Base-by-base conservation (phyloP, 2,329 filamentous ascomycete species). In the Pseudogymnoascus sp. region DNA sequence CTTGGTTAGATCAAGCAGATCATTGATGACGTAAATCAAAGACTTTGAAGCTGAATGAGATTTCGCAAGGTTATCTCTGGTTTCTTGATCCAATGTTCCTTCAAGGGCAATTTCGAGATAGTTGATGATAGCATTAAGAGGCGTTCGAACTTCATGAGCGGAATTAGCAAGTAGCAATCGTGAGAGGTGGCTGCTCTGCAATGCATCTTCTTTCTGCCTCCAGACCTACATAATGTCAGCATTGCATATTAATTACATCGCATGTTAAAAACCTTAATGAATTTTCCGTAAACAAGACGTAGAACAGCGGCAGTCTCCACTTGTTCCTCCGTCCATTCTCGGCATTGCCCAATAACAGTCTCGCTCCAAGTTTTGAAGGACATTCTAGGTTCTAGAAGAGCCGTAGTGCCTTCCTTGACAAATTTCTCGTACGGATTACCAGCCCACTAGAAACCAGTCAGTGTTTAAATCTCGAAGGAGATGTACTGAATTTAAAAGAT, bases 1-100 rank as follows among this genome's bases (percentile, higher is more conserved):
- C 70, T 95, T 94, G 0, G 92, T 96, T 31, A 96, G 77, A 70
- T 96, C 92, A 0, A 96, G 79, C 1, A 96, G 79, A 71, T 96
- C 92, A 66, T 96, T 96, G 75, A 96, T 96, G 8, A 96, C 91
- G 71, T 95, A 96, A 4, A 96, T 93, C 27, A 96, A 77, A 0
- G 91, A 95, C 70, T 96, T 96, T 0, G 92, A 96, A 3, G 92
- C 92, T 0, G 91, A 95, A 71, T 96, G 90, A 0, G 92, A 96
- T 67, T 86, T 88, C 0, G 88, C 82, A 5, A 96, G 77, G 64
- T 94, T 95, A 4, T 96, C 92, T 18, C 92, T 80, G 0, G 90
- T 96, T 70, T 96, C 92, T 13, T 84, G 78, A 65, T 96, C 92
- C 2, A 96, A 77, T 0, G 80, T 77, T 0, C 91, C 90, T 74